Conservation (phyloP, 1,284 basidiomycete species). For the Naganishia cerealis region DNA sequence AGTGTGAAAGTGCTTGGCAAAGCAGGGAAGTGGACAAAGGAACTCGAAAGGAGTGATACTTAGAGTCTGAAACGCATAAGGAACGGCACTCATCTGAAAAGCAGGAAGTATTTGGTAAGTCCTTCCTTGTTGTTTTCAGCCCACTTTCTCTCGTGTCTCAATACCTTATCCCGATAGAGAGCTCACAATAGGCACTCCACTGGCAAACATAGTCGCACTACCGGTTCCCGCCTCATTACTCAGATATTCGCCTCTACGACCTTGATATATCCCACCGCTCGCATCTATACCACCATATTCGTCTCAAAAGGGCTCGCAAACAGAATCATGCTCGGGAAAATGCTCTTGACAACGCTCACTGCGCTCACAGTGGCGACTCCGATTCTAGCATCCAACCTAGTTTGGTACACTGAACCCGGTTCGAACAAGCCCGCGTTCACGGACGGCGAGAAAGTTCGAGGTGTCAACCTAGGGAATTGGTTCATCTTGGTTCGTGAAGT, state of each 20-base stretch:
- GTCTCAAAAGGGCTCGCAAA: neutral
- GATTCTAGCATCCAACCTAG: conserved; percentile 13
- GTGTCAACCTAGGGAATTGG: conserved; percentile 48
- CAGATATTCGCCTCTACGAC: neutral
- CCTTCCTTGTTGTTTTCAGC: no score
- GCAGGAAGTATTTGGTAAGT: no score
- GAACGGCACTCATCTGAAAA: no score
- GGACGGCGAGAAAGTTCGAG: conserved; percentile 44
- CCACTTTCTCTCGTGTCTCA: no score
- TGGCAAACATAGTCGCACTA: no score
- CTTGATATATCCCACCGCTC: no score
- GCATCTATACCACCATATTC: neutral
- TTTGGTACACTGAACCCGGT: conserved; percentile 44
- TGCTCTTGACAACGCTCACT: neutral
- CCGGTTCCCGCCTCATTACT: neutral
- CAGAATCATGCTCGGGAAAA: neutral
- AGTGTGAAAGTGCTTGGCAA: no score
- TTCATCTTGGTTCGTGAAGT: conserved; percentile 36
- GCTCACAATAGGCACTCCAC: no score
- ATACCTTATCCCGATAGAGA: no score
- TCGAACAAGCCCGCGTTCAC: conserved; percentile 39
- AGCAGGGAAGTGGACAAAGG: no score
- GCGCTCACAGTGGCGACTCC: conserved; percentile 5
- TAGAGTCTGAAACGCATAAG: no score
- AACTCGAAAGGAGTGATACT: no score